Base-by-base conservation (phyloP, 768 basidiomycete genomes). In the Leucocoprinus birnbaumii region DNA sequence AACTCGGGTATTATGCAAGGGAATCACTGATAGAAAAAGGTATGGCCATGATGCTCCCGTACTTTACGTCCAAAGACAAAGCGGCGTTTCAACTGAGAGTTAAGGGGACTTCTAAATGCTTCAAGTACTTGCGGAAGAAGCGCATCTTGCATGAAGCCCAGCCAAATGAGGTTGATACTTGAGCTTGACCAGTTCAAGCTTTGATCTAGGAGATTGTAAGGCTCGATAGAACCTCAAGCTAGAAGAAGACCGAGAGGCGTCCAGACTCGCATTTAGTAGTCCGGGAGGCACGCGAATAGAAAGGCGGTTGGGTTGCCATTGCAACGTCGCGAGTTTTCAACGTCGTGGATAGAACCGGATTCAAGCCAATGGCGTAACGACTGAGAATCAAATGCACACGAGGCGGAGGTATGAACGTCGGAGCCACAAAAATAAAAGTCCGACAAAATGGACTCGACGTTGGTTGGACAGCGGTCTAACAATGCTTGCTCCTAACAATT, bases 1-100 rank as follows among this genome's bases (percentile, higher is more conserved):
- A 43, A 34, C 54, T 55, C 54, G 54, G 54, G 47, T 55, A 55
- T 55, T 55, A 55, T 47, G 54, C 54, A 49, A 55, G 47, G 47
- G 34, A 49, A 55, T 48, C 46, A 48, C 41, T 55, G 54, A 55
- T 55, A 55, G 47, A 55, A 49, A 55, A 11, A 35, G 40, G 38
- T 13, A 41, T 31, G 41, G 47, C 47, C 47, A 41, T 18, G 47
- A 44, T 22, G 27, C 27, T 31, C n/a, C 11, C 38, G 24, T 38
- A 18, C 25, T 49, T 55, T 55, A 55, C 54, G 54, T 55, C 41
- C 48, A 37, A 42, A 48, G 27, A 10, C 27, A 49, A 48, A 48
- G 42, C 47, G 54, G 54, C 54, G 54, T 55, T 49, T 43, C 10
- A 35, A 49, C 38, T 21, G 37, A 43, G 26, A 35, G 54, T 44